These are phyloP conservation scores for Umbelopsis isabellina DNA, from an alignment of 192 early-diverging fungal genomes.

Conservation along the genomic window DNA sequence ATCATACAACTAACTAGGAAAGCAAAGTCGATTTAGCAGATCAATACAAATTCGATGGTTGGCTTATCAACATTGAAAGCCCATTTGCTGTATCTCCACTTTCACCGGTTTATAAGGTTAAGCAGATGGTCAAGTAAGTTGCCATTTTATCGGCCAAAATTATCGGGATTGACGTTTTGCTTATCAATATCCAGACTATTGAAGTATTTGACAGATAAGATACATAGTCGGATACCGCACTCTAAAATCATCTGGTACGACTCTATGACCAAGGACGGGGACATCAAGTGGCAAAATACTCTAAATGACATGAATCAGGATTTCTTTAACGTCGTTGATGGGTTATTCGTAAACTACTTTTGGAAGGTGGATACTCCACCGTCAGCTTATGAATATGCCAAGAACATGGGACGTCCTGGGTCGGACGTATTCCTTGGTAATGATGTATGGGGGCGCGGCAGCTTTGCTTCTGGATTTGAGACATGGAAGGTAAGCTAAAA, in stretches of 20 bases:
- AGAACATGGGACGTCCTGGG: conserved; percentile 21
- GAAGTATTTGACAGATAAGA: conserved; percentile 43
- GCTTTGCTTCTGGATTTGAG: conserved; percentile 55
- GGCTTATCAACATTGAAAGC: conserved; percentile 70
- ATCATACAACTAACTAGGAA: neutral
- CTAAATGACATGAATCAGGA: conserved; percentile 50
- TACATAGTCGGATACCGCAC: conserved; percentile 53
- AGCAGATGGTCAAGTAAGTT: conserved; percentile 28
- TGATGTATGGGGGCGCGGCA: conserved; percentile 69
- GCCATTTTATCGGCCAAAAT: too few relatives aligned
- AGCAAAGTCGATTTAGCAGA: conserved; percentile 55
- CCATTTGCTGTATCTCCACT: conserved; percentile 37
- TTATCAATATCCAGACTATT: conserved; percentile 30
- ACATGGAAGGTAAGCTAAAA: conserved; percentile 26
- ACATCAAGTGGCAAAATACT: conserved; percentile 62
- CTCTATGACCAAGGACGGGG: conserved; percentile 55
- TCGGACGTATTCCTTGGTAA: conserved; percentile 62
- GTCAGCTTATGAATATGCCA: conserved; percentile 31
- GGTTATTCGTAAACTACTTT: conserved; percentile 48
- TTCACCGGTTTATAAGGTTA: conserved; percentile 30
- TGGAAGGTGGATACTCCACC: conserved; percentile 31
- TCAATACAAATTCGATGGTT: conserved; percentile 72
- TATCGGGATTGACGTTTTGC: conserved; percentile 23
- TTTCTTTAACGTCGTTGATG: conserved; percentile 61
- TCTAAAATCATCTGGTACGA: conserved; percentile 67